Evolutionary conservation across 495 filamentous ascomycete species (phyloP).

Genomic region (Talaromyces nanjingensis): DNA sequence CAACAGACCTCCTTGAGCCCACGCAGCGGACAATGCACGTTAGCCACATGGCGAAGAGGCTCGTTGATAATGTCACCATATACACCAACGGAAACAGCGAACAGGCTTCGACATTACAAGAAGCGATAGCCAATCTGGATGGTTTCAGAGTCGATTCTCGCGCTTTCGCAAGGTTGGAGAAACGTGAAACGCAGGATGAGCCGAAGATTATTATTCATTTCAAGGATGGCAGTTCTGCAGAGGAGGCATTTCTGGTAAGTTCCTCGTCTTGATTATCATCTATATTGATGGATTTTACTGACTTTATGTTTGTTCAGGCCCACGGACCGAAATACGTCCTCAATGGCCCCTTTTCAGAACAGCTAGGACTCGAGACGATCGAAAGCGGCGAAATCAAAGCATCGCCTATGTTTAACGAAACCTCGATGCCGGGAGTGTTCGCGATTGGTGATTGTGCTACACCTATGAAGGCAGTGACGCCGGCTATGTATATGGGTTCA

Average conservation of each 20-base stretch:
- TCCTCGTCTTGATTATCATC: slow-evolving; percentile 2
- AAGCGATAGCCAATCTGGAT: not conserved
- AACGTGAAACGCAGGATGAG: not conserved
- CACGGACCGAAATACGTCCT: slow-evolving; percentile 18
- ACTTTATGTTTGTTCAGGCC: not conserved
- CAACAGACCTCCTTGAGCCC: slow-evolving; percentile 15
- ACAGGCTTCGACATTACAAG: slow-evolving; percentile 1
- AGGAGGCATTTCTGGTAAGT: slow-evolving; percentile 14
- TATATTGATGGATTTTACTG: not conserved
- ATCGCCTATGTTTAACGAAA: slow-evolving; percentile 22
- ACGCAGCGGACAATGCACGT: slow-evolving; percentile 13
- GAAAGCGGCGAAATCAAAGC: slow-evolving; percentile 23
- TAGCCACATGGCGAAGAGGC: slow-evolving; percentile 12
- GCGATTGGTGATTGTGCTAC: slow-evolving; percentile 29
- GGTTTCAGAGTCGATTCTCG: slow-evolving; percentile 13
- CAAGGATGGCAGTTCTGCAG: slow-evolving; percentile 8
- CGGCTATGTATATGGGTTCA: slow-evolving; percentile 13
- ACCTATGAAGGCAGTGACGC: slow-evolving; percentile 15
- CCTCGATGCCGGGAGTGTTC: slow-evolving; percentile 31
- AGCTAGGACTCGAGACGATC: slow-evolving; percentile 26
- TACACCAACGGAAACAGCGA: slow-evolving; percentile 22
- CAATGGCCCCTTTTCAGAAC: slow-evolving; percentile 19
- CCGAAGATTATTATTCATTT: slow-evolving; percentile 10
- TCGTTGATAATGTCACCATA: slow-evolving; percentile 18
- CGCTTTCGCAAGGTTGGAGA: slow-evolving; percentile 10